phyloP scores from a whole-genome alignment of 148 eudicot genomes.

The Nepenthes gracilis region DNA sequence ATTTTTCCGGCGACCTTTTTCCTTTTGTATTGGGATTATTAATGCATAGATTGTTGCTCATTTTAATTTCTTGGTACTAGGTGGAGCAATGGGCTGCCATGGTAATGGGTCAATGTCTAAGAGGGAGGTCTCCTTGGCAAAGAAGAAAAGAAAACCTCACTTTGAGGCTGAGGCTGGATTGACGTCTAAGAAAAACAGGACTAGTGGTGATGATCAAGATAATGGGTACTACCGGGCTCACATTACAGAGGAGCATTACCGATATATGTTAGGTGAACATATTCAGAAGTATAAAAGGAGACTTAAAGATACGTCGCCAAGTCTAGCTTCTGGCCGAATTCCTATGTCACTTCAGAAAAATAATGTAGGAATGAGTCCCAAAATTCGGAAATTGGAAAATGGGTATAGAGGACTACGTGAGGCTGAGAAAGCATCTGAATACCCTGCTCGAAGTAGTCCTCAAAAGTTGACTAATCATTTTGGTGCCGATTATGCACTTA shows the following conservation, averaged over 20 bases:
- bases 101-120: slow-evolving; percentile 55
- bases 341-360: slow-evolving; percentile 30
- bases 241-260: slow-evolving; percentile 67
- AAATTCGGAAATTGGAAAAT: slow-evolving; percentile 38
- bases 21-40: too few relatives aligned
- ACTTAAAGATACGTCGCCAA: slow-evolving; percentile 44
- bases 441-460: slow-evolving; percentile 20
- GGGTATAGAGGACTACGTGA: slow-evolving; percentile 47
- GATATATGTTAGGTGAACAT: slow-evolving; percentile 89
- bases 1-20: too few relatives aligned
- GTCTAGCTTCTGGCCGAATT: slow-evolving; percentile 41
- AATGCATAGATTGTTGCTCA: neutral
- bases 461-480: slow-evolving; percentile 36
- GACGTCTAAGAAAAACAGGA: slow-evolving; percentile 31
- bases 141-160: slow-evolving; percentile 27
- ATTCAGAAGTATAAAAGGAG: slow-evolving; percentile 80
- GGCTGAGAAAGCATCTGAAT: slow-evolving; percentile 43
- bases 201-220: slow-evolving; percentile 68
- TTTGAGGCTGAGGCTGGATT: slow-evolving; percentile 8
- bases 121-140: slow-evolving; percentile 28
- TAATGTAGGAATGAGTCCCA: slow-evolving; percentile 27
- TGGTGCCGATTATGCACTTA: slow-evolving; percentile 37
- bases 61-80: slow-evolving; percentile 23
- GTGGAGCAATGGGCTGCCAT: slow-evolving; percentile 31
- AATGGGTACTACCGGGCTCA: slow-evolving; percentile 33